Percentiles rank a stretch among this genome's conserved stretches.
Evolutionary conservation across 2,329 filamentous ascomycete genomes (phyloP).

Genomic region (Sclerotiophoma versabilis): DNA sequence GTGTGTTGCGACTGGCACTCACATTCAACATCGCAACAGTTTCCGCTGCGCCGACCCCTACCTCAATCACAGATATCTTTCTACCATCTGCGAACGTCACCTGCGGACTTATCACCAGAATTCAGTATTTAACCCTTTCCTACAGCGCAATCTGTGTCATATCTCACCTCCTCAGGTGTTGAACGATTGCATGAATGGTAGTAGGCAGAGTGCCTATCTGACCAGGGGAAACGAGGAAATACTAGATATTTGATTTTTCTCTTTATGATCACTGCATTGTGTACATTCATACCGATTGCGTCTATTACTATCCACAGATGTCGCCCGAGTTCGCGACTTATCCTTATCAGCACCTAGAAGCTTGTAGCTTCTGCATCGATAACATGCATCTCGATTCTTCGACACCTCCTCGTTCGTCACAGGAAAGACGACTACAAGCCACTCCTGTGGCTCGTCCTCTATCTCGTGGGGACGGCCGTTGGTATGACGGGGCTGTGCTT

Average conservation of each 20-base stretch:
- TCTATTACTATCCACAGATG: constrained; percentile 23
- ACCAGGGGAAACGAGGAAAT: constrained; percentile 12
- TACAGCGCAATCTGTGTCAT: constrained; percentile 43
- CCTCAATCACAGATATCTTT: constrained; percentile 7
- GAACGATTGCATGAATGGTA: constrained; percentile 55
- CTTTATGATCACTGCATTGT: constrained; percentile 7
- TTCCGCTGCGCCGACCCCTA: neutral
- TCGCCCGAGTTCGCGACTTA: constrained; percentile 23
- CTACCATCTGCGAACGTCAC: constrained; percentile 14
- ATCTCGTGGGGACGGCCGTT: constrained; percentile 18
- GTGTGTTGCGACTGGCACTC: neutral
- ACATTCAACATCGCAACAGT: neutral
- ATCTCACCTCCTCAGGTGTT: constrained; percentile 50
- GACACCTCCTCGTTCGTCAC: constrained; percentile 8
- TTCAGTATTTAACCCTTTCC: constrained; percentile 28
- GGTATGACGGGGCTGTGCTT: constrained; percentile 21
- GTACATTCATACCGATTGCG: constrained; percentile 20
- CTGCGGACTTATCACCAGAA: constrained; percentile 16
- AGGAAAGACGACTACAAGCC: neutral
- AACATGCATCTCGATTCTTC: constrained; percentile 18
- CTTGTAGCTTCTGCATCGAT: constrained; percentile 20
- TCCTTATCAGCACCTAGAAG: constrained; percentile 24
- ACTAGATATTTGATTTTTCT: constrained; percentile 16
- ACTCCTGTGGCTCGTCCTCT: constrained; percentile 22
- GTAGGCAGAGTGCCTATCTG: constrained; percentile 27